These are phyloP conservation scores for Asterophora lycoperdoides DNA, from an alignment of 768 basidiomycete genomes.

Conservation along the genomic window DNA sequence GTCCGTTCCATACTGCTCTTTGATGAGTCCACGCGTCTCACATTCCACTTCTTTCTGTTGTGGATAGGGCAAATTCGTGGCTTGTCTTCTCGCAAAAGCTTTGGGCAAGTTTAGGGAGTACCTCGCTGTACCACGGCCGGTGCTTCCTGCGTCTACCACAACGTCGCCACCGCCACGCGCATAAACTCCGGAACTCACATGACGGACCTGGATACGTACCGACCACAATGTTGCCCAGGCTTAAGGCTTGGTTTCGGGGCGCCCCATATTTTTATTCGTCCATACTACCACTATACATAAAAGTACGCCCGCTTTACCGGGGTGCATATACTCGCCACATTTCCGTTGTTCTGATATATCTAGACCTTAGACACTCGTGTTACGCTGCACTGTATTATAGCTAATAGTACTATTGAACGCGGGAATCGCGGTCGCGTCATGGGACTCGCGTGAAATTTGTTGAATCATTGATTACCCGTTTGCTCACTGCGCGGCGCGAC, in stretches of 20 bases:
- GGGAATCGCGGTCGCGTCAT: constrained; percentile 23
- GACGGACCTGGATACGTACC: not conserved
- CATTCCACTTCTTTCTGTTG: not conserved
- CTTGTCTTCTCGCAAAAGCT: constrained; percentile 40
- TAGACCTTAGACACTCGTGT: not conserved
- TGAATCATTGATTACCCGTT: no score
- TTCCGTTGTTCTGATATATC: not conserved
- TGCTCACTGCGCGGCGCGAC: no score
- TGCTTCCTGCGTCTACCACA: constrained; percentile 26
- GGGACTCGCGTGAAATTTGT: not conserved
- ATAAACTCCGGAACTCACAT: not conserved
- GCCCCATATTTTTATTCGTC: no score
- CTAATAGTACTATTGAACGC: constrained; percentile 8
- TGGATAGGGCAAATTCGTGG: constrained; percentile 38
- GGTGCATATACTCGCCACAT: no score
- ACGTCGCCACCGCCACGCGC: constrained; percentile 30
- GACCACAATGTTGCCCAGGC: not conserved
- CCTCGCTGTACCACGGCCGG: constrained; percentile 26
- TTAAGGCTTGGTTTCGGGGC: no score
- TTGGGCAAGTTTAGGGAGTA: constrained; percentile 40
- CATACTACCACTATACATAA: no score
- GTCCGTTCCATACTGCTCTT: constrained; percentile 31
- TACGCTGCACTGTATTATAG: not conserved
- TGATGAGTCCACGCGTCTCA: not conserved
- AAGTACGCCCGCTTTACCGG: no score